phyloP scores from a whole-genome alignment of 305 asterid genomes.

The Fraxinus albicans region DNA sequence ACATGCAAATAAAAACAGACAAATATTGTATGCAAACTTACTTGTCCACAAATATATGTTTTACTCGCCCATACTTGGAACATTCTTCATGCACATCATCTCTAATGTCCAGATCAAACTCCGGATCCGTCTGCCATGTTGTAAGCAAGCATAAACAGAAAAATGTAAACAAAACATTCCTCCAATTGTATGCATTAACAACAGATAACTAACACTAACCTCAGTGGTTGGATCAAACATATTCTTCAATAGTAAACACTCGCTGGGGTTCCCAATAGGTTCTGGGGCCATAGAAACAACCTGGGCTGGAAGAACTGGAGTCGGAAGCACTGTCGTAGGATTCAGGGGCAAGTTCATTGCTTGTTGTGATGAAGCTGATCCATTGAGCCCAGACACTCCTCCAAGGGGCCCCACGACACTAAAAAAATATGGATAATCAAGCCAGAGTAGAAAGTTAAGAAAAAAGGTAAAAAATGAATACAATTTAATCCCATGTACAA shows the following conservation, averaged over 20 bases:
- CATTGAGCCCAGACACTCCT: slow-evolving; percentile 66
- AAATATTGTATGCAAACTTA: slow-evolving; percentile 30
- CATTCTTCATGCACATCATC: slow-evolving; percentile 95
- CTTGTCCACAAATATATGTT: slow-evolving; percentile 89
- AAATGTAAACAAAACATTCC: background rate
- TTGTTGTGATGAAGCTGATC: slow-evolving; percentile 54
- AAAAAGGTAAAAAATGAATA: background rate
- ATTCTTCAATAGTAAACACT: slow-evolving; percentile 87
- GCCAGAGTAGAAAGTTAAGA: background rate
- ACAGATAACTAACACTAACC: slow-evolving; percentile 43
- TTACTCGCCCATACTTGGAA: slow-evolving; percentile 85
- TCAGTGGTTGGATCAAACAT: slow-evolving; percentile 94
- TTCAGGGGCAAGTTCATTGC: slow-evolving; percentile 61
- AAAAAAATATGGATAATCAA: slow-evolving; percentile 13
- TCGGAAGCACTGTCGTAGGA: slow-evolving; percentile 51
- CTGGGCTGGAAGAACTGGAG: slow-evolving; percentile 56
- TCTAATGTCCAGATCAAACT: slow-evolving; percentile 84
- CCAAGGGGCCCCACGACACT: slow-evolving; percentile 75
- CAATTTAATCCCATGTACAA: slow-evolving; percentile 18
- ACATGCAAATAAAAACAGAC: background rate
- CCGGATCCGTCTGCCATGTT: slow-evolving; percentile 70
- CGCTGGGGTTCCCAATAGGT: slow-evolving; percentile 93
- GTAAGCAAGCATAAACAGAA: background rate
- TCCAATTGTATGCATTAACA: background rate
- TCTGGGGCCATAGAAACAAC: slow-evolving; percentile 62